A percentile compares a stretch with the other conserved stretches of the same genome.
Conservation (phyloP, 2,329 filamentous ascomycete genomes). For the Colletotrichum coccodes region DNA sequence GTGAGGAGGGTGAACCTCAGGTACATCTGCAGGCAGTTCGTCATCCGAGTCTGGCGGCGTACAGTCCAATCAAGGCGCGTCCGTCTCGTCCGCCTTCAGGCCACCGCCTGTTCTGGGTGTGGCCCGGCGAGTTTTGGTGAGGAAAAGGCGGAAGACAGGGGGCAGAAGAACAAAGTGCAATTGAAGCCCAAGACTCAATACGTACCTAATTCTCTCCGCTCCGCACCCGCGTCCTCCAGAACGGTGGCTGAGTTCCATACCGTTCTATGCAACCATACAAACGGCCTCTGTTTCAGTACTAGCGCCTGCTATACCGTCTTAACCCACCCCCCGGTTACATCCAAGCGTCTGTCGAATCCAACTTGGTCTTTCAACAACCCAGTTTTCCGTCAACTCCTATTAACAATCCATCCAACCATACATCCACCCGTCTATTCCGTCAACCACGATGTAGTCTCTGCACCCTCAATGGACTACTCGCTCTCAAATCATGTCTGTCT, state of each 20-base stretch:
- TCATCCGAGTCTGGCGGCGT: neutral
- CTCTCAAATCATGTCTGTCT: neutral
- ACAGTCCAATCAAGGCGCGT: neutral
- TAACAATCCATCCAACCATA: neutral
- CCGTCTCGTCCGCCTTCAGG: neutral
- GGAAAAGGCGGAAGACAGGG: slow-evolving; percentile 25
- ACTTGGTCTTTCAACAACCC: neutral
- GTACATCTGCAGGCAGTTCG: neutral
- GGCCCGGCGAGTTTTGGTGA: slow-evolving; percentile 16
- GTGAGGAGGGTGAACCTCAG: neutral
- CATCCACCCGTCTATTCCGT: neutral
- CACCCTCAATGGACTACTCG: neutral
- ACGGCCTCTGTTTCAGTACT: neutral
- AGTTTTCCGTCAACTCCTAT: too few species aligned
- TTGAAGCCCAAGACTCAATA: neutral
- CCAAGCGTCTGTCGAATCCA: neutral
- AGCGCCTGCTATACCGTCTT: neutral
- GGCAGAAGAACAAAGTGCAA: too few species aligned
- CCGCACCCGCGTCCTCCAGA: neutral
- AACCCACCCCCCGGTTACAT: neutral
- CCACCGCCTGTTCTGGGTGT: slow-evolving; percentile 21
- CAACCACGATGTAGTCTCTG: neutral
- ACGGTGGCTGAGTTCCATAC: neutral
- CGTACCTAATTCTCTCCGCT: neutral
- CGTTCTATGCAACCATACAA: slow-evolving; percentile 7